Evolutionary conservation across 352 stramenopile genomes (phyloP), one percentile per base, ranked within the genome.

Genomic region (Blastocystis sp.): DNA sequence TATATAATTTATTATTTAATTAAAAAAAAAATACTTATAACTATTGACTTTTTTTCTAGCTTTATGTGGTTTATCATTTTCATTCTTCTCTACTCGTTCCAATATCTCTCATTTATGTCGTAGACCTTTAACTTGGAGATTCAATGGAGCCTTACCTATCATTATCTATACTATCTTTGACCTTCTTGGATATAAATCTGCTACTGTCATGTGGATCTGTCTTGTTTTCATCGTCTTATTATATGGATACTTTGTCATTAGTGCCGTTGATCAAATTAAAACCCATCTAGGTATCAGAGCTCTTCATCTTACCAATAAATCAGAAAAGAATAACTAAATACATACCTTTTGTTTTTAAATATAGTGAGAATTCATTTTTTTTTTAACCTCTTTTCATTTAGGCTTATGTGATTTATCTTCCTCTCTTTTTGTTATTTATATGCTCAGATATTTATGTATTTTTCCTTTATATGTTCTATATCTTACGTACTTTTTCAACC

Each of bases 41-140:
- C 30, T 3, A 5, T 37, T 25, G 1, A 0, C 2, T 34, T 23
- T 54, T 11, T 41, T 13, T 62, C 6, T 62, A 62, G 52, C 39
- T 32, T 52, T 48, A 27, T 62, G 52, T 16, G 52, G 52, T 13
- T 25, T 62, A 7, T 39, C 52, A n/a, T 52, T 52, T 19, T 62
- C 52, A 16, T 62, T 62, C 52, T 42, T 62, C 16, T 62, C 52
- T 1, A 62, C 52, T 10, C 52, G 35, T 9, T 32, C 54, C 10
- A 62, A 62, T 18, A 41, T 62, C 2, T 33, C 34, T 2, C 52
- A 62, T 25, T 25, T 62, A n/a, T 62, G 52, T 27, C 23, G 52
- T 25, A 21, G 52, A 11, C n/a, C 19, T n/a, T 11, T 62, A 9
- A 42, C 27, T 23, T 62, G 52, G 52, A 21, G 52, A 1, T 62